Percentiles rank a stretch among this genome's conserved stretches.
Conservation (phyloP, 2,329 filamentous ascomycete genomes). For the Xylaria sp. region DNA sequence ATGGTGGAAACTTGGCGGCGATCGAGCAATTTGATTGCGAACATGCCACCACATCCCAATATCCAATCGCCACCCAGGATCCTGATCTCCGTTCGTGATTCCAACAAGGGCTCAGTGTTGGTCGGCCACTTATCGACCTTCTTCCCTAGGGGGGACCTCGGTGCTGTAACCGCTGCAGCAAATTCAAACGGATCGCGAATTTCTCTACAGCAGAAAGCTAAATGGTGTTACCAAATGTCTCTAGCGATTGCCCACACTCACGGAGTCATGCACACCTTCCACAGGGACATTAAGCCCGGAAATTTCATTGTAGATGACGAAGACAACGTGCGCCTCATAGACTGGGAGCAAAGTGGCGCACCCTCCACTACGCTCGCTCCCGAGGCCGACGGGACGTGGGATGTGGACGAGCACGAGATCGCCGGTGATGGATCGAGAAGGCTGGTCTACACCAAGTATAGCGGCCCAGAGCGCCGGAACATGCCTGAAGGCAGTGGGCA, state of each 20-base stretch:
- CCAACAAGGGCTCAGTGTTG: no score
- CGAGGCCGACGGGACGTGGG: neutral
- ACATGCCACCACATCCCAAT: neutral
- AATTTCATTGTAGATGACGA: neutral
- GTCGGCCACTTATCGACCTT: no score
- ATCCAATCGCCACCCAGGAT: neutral
- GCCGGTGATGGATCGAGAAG: neutral
- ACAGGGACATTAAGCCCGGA: neutral
- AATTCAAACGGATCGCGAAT: neutral
- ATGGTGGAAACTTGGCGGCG: neutral
- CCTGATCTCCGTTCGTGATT: neutral
- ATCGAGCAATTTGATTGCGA: neutral
- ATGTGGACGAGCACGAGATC: neutral
- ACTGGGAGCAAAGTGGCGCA: conserved; percentile 1
- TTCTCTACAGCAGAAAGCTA: neutral
- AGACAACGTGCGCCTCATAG: neutral
- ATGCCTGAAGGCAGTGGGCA: neutral
- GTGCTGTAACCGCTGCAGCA: neutral
- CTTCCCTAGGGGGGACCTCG: neutral
- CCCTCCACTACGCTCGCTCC: neutral
- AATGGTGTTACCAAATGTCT: neutral
- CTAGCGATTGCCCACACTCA: neutral
- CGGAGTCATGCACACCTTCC: neutral
- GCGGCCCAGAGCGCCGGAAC: neutral
- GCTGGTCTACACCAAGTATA: neutral